Percentiles rank a stretch among this genome's conserved stretches.
Evolutionary conservation across 768 basidiomycete genomes (phyloP).

Genomic region (Lactarius indigo): DNA sequence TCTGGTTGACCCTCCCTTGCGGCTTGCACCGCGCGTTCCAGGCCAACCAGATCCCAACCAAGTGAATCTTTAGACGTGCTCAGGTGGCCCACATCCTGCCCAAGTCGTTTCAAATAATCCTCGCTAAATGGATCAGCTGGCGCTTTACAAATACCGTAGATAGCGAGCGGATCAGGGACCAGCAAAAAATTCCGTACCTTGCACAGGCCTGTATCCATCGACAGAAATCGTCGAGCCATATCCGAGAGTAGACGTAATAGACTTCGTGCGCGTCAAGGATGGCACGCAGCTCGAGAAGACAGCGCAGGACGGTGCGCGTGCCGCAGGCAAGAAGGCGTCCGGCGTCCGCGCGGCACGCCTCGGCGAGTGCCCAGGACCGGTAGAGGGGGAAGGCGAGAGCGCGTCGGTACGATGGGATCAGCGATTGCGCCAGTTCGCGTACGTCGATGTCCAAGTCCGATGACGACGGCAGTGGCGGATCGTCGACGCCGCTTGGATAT

Average conservation of each 20-base stretch:
- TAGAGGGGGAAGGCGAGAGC: constrained; percentile 74
- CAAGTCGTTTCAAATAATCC: constrained; percentile 46
- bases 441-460: constrained; percentile 31
- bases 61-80: constrained; percentile 51
- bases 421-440: constrained; percentile 46
- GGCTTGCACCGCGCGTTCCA: constrained; percentile 55
- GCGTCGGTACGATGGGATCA: constrained; percentile 69
- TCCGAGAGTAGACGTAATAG: constrained; percentile 84
- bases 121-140: constrained; percentile 44
- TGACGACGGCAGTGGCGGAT: not conserved
- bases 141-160: not conserved
- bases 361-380: constrained; percentile 71
- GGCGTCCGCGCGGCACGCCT: constrained; percentile 64
- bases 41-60: constrained; percentile 66
- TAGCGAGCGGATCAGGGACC: no score
- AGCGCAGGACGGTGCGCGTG: constrained; percentile 58
- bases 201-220: constrained; percentile 72
- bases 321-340: constrained; percentile 55
- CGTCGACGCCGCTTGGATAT: constrained; percentile 30
- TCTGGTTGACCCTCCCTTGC: constrained; percentile 44
- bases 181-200: constrained; percentile 43
- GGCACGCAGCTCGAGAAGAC: constrained; percentile 65
- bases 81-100: constrained; percentile 38
- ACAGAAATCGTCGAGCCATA: constrained; percentile 84
- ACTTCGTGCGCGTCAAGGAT: constrained; percentile 80